Evolutionary conservation across 495 filamentous ascomycete species (phyloP), one percentile per base, ranked within the genome.

Genomic region (Aspergillus avenaceus): DNA sequence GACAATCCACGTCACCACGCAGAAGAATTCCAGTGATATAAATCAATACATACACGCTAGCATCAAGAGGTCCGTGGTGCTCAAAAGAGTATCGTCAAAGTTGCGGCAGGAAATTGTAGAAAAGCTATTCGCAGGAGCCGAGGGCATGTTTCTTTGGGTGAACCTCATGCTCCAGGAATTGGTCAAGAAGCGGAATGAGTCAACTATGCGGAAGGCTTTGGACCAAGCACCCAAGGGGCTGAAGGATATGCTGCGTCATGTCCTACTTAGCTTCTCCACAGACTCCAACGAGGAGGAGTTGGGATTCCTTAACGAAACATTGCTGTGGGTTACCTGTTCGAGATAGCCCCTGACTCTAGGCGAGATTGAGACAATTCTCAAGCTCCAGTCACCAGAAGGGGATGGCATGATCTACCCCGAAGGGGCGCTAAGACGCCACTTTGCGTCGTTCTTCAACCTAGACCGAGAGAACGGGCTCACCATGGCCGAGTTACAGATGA

Each of bases 101-200:
- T 40, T 67, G 25, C 53, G 55, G 27, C n/a, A 49, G 12, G 59
- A 67, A 44, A 61, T 71, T 5, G 48, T 64, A 1, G 47, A 56
- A 13, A 65, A 49, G 18, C 50, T 70, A n/a, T 59, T 52, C 8
- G 45, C 55, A 27, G 57, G 54, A 2, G 67, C 66, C 1, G 52
- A 67, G 36, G 69, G 69, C 9, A 66, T 72, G 58, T 72, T 72
- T 49, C 54, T 70, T 3, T 65, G 65, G 62, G 67, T 63, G 9
- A 56, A 65, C 26, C 53, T 70, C 2, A 69, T 69, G 61, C 25
- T 69, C 18, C 49, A 61, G n/a, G 64, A 70, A 45, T 32, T 72
- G n/a, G 41, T 48, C 11, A 58, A 59, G 40, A 62, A 63, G 56
- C 53, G 57, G 3, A 48, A 50, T 25, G 59, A 58, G 9, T 43